phyloP scores from a whole-genome alignment of 768 basidiomycete genomes.

The Hemileccinum impolitum region DNA sequence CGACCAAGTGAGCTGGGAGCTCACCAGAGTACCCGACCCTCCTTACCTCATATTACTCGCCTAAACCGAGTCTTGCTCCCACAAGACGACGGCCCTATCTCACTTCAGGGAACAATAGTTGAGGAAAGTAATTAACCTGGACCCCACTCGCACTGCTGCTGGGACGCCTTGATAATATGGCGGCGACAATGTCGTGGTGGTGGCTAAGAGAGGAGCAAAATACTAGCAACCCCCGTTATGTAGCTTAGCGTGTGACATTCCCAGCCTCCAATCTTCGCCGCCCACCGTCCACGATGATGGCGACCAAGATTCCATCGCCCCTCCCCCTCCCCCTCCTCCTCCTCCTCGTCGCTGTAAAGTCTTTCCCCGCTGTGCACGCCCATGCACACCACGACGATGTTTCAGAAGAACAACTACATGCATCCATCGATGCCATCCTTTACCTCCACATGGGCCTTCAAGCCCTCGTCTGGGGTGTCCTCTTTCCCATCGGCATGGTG shows the following conservation, averaged over 20 bases:
- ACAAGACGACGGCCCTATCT: too few species aligned
- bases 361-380: conserved; percentile 27
- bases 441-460: conserved; percentile 85
- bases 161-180: neutral
- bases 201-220: neutral
- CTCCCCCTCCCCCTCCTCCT: conserved; percentile 10
- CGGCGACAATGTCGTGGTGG: neutral
- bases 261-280: too few species aligned
- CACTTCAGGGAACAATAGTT: too few species aligned
- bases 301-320: neutral
- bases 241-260: too few species aligned
- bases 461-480: conserved; percentile 73
- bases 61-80: too few species aligned
- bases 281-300: neutral
- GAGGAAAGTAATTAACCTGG: too few species aligned
- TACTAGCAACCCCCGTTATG: neutral
- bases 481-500: conserved; percentile 86
- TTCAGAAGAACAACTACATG: conserved; percentile 57
- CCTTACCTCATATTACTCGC: too few species aligned
- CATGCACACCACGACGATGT: conserved; percentile 62
- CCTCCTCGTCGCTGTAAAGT: neutral
- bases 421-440: conserved; percentile 72
- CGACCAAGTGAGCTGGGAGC: too few species aligned
- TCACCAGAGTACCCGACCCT: too few species aligned
- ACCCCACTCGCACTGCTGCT: too few species aligned